phyloP scores from a whole-genome alignment of 345 rosid species.

The Corymbia maculata region DNA sequence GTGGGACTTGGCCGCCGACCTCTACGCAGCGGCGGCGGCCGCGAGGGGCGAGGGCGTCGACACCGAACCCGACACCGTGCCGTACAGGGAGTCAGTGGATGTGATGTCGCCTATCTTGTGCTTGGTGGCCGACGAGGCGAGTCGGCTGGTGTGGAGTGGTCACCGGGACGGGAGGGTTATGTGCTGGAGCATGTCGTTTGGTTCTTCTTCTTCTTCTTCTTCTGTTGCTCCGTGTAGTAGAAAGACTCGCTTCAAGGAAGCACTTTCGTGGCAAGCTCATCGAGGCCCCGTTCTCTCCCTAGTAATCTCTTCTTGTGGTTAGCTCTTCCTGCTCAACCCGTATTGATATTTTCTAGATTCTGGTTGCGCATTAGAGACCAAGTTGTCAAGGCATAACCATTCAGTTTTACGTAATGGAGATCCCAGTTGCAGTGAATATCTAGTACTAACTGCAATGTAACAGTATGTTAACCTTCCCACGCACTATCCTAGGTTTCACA shows the following conservation, averaged over 20 bases:
- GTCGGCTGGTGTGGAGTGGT: slow-evolving; percentile 72
- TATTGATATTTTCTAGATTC: not conserved
- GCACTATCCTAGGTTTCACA: not conserved
- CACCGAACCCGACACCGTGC: slow-evolving; percentile 65
- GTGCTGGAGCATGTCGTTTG: slow-evolving; percentile 55
- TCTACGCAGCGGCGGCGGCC: slow-evolving; percentile 39
- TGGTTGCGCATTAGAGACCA: not conserved
- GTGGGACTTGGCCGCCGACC: slow-evolving; percentile 49
- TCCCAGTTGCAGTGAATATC: not conserved
- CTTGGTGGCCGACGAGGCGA: slow-evolving; percentile 68
- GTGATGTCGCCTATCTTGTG: slow-evolving; percentile 50
- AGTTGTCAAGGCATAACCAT: not conserved
- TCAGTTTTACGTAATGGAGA: not conserved
- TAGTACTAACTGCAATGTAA: not conserved
- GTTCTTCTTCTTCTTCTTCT: slow-evolving; percentile 1
- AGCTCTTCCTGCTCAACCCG: not conserved
- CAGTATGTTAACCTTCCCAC: not conserved
- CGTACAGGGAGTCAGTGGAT: slow-evolving; percentile 48
- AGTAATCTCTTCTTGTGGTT: slow-evolving; percentile 56
- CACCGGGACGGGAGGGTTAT: slow-evolving; percentile 80
- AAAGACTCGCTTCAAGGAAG: slow-evolving; percentile 40
- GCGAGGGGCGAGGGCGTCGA: slow-evolving; percentile 23
- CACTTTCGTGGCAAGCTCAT: slow-evolving; percentile 83
- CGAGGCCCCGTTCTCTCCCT: slow-evolving; percentile 76
- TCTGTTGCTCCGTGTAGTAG: not conserved